These are phyloP conservation scores for Penicillium sp. DNA, from an alignment of 2,329 filamentous ascomycete genomes.

Conservation along the genomic window DNA sequence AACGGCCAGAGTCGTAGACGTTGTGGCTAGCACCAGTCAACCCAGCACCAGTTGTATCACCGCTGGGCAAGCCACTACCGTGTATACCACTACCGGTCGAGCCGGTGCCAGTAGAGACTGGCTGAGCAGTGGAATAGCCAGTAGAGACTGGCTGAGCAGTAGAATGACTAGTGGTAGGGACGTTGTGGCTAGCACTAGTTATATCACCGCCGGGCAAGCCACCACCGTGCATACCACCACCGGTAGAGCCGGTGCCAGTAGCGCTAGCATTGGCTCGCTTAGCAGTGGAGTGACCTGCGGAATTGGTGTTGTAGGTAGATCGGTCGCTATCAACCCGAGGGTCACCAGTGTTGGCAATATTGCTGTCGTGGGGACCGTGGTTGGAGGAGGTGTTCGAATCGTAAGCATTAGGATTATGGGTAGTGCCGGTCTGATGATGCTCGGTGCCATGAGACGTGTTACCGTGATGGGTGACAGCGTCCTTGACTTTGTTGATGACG, in stretches of 20 bases:
- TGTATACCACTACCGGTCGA: too few relatives aligned
- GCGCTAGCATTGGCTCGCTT: too few relatives aligned
- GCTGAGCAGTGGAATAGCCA: neutral
- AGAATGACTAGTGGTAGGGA: too few relatives aligned
- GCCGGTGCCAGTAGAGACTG: neutral
- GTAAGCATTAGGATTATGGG: neutral
- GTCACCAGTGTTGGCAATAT: constrained; percentile 8
- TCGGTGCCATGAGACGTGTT: constrained; percentile 2
- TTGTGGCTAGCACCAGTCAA: neutral
- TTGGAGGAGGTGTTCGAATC: constrained; percentile 6
- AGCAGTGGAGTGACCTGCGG: neutral
- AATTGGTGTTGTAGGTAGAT: constrained; percentile 4
- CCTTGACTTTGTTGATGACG: constrained; percentile 21
- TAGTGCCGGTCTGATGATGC: neutral
- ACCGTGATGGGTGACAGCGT: constrained; percentile 14
- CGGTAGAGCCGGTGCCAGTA: neutral
- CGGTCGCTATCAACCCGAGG: constrained; percentile 10
- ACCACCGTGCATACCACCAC: neutral
- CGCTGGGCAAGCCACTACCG: too few relatives aligned
- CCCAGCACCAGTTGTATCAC: neutral
- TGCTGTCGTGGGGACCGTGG: constrained; percentile 13
- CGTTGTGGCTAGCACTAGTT: neutral
- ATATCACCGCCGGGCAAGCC: neutral
- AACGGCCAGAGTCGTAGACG: neutral
- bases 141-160: too few relatives aligned